phyloP scores from a whole-genome alignment of 306 rosid species.

The Leucaena leucocephala region DNA sequence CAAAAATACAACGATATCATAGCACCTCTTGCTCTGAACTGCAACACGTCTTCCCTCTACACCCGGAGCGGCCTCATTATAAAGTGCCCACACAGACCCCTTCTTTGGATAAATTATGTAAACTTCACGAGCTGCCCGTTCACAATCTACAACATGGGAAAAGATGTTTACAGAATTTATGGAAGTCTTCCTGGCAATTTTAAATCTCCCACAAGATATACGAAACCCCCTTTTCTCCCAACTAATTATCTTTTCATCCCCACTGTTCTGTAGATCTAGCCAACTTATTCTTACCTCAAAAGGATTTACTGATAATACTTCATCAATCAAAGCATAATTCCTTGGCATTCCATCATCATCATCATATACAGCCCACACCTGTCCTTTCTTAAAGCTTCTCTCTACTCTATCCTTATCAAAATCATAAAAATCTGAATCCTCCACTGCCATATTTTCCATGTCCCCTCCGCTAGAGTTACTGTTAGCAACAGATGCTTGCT shows the following conservation, averaged over 20 bases:
- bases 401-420: slow-evolving; percentile 81
- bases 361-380: slow-evolving; percentile 86
- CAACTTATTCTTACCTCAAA: slow-evolving; percentile 81
- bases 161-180: slow-evolving; percentile 64
- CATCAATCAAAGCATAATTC: slow-evolving; percentile 75
- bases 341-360: slow-evolving; percentile 92
- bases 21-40: slow-evolving; percentile 47
- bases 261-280: slow-evolving; percentile 68
- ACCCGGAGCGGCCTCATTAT: slow-evolving; percentile 50
- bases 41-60: slow-evolving; percentile 44
- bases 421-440: slow-evolving; percentile 79
- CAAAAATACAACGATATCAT: slow-evolving; percentile 70
- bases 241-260: slow-evolving; percentile 49
- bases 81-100: slow-evolving; percentile 92
- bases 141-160: slow-evolving; percentile 79
- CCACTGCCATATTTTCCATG: slow-evolving; percentile 58
- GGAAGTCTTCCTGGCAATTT: slow-evolving; percentile 55
- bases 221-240: slow-evolving; percentile 65
- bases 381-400: slow-evolving; percentile 87
- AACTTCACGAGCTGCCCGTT: slow-evolving; percentile 64
- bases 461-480: slow-evolving; percentile 34
- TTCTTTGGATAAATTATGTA: slow-evolving; percentile 84
- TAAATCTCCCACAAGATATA: slow-evolving; percentile 81
- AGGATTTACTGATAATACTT: slow-evolving; percentile 61
- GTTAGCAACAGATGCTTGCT: slow-evolving; percentile 13